Evolutionary conservation across 805 yeast species (phyloP), one percentile per base, ranked within the genome.

Genomic region (Hanseniaspora thailandica): DNA sequence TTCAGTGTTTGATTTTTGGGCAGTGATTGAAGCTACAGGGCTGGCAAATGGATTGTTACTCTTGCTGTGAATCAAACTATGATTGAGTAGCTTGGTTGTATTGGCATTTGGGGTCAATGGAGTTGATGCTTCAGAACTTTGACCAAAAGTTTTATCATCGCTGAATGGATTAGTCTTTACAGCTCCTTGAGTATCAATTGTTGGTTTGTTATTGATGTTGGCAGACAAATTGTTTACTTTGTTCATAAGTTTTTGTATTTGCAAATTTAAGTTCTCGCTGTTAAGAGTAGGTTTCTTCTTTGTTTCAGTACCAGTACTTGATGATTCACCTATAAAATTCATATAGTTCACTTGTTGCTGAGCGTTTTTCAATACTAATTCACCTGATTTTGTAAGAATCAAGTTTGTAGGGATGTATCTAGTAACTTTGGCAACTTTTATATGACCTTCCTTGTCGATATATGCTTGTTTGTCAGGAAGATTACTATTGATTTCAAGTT

Each of bases 301-400:
- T 19, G 26, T 47, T 7, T 23, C 19, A 12, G 36, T 36, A 10
- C 28, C 50, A 17, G 47, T 43, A n/a, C 13, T 13, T 23, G 38
- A 5, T 34, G 47, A 13, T 43, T 43, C 54, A 19, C 54, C 54
- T 17, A 50, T 50, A 22, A 43, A 50, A 43, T 50, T 33, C 54
- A 50, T 50, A 20, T 50, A 50, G 22, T 50, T 36, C 8, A 26
- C 38, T 19, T 50, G 54, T 43, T 50, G 54, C n/a, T 50, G 54
- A 2, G 54, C 36, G 20, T 50, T 43, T 35, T 50, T 50, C 28
- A 50, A 22, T 7, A 50, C 54, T 12, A 50, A 19, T n/a, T 50
- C 47, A n/a, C 54, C 54, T 23, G 45, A 33, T 23, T 50, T 43
- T 26, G 54, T 50, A 8, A 50, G 28, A 8, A 50, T 43, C 20